A percentile compares a stretch with the other conserved stretches of the same genome.
Evolutionary conservation across 179 eudicot genomes (phyloP).

Genomic region (Carnegiea gigantea): DNA sequence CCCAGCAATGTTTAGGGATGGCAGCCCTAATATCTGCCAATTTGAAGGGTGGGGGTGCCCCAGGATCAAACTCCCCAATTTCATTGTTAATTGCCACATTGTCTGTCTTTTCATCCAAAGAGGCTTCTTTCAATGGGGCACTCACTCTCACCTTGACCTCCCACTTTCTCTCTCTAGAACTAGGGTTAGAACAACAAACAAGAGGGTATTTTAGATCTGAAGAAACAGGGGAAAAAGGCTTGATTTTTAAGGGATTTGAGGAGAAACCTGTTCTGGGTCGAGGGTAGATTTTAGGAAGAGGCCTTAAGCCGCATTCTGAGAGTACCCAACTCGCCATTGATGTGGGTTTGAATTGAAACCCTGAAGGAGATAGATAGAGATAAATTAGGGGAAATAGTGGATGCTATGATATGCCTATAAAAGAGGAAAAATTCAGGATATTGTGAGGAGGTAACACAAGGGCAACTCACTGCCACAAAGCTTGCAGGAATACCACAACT

Average conservation of each 20-base stretch:
- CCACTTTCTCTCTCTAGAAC: constrained; percentile 46
- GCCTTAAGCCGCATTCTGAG: constrained; percentile 73
- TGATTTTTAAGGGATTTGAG: constrained; percentile 35
- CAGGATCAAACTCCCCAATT: constrained; percentile 48
- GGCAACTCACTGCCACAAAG: constrained; percentile 36
- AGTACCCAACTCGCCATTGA: constrained; percentile 79
- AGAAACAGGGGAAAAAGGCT: constrained; percentile 12
- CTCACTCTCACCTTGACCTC: constrained; percentile 70
- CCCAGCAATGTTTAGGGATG: constrained; percentile 90
- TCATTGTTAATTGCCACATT: constrained; percentile 6
- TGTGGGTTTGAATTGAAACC: background rate
- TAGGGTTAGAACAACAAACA: constrained; percentile 21
- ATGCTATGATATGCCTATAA: background rate
- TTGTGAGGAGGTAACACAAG: constrained; percentile 33
- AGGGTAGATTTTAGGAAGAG: constrained; percentile 54
- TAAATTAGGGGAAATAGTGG: constrained; percentile 4
- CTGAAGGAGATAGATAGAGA: constrained; percentile 8
- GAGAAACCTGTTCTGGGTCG: constrained; percentile 42
- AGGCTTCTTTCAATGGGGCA: constrained; percentile 45
- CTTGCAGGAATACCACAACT: background rate
- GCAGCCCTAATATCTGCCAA: constrained; percentile 61
- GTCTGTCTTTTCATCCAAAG: constrained; percentile 24
- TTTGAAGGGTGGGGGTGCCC: constrained; percentile 68
- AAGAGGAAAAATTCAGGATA: background rate
- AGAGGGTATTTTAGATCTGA: constrained; percentile 35